These are phyloP conservation scores for Coprinopsis cinerea DNA, from an alignment of 768 basidiomycete species.

Conservation along the genomic window DNA sequence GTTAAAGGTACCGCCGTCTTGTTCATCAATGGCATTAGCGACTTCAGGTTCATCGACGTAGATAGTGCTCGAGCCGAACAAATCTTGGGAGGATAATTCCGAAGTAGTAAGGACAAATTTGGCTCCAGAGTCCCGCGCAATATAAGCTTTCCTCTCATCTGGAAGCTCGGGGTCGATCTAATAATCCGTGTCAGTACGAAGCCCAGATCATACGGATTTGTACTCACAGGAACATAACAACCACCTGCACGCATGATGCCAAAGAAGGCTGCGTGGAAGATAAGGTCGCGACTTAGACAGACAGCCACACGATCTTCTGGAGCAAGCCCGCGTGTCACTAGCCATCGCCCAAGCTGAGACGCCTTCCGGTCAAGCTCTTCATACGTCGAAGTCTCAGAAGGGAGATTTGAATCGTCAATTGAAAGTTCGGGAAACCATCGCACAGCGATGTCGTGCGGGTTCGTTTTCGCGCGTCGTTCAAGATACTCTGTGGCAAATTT, in stretches of 20 bases:
- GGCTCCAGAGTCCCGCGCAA: conserved; percentile 36
- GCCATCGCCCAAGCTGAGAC: conserved; percentile 39
- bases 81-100: conserved; percentile 13
- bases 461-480: conserved; percentile 16
- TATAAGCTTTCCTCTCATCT: conserved; percentile 37
- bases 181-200: neutral
- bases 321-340: conserved; percentile 28
- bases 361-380: conserved; percentile 27
- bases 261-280: conserved; percentile 37
- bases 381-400: conserved; percentile 29
- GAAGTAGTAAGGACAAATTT: conserved; percentile 33
- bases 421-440: conserved; percentile 26
- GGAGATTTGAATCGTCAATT: conserved; percentile 12
- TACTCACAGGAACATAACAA: conserved; percentile 45
- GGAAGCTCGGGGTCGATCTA: conserved; percentile 50
- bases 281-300: conserved; percentile 36
- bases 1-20: conserved; percentile 23
- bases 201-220: neutral
- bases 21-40: conserved; percentile 21
- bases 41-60: conserved; percentile 21
- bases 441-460: conserved; percentile 22
- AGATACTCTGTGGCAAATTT: conserved; percentile 27
- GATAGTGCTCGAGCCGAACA: conserved; percentile 21
- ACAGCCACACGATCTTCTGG: conserved; percentile 38
- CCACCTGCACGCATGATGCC: conserved; percentile 43